Evolutionary conservation across 768 basidiomycete genomes (phyloP).

Genomic region (Boletus insuetus): DNA sequence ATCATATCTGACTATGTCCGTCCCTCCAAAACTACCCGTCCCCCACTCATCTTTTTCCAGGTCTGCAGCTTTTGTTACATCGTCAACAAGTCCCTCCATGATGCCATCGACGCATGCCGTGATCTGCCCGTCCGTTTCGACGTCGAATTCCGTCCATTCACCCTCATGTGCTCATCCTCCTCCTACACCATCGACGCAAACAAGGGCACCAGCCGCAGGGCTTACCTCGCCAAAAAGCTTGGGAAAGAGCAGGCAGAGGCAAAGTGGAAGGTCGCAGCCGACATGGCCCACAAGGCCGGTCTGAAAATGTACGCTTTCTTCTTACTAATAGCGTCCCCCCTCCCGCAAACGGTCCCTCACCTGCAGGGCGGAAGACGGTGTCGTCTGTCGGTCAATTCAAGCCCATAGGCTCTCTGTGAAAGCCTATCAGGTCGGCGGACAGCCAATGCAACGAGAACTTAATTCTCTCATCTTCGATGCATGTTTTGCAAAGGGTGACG

Average conservation of each 20-base stretch:
- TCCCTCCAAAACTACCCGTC: neutral
- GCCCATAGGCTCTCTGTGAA: conserved; percentile 46
- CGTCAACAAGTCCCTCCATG: conserved; percentile 34
- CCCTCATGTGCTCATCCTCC: conserved; percentile 26
- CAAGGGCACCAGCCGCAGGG: conserved; percentile 20
- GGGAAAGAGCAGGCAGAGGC: conserved; percentile 27
- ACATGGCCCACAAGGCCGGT: conserved; percentile 31
- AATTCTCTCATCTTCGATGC: conserved; percentile 39
- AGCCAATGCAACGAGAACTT: conserved; percentile 37
- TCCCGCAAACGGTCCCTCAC: neutral
- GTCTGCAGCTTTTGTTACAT: conserved; percentile 40
- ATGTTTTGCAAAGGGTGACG: conserved; percentile 39
- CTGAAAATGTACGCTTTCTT: conserved; percentile 22
- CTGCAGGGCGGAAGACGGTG: conserved; percentile 37
- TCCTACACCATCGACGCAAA: conserved; percentile 15
- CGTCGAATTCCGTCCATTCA: conserved; percentile 36
- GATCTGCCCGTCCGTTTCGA: conserved; percentile 34
- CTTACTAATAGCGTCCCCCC: neutral
- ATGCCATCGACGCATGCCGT: conserved; percentile 35
- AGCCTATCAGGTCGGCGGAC: conserved; percentile 41
- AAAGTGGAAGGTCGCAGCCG: conserved; percentile 25
- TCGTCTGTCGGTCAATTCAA: conserved; percentile 38
- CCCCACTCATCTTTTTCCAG: conserved; percentile 18
- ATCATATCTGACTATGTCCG: conserved; percentile 36
- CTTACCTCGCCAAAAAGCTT: conserved; percentile 25